A percentile compares a stretch with the other conserved stretches of the same genome.
Evolutionary conservation across 1,284 basidiomycete genomes (phyloP).

Genomic region (Sanghuangporus weigelae): DNA sequence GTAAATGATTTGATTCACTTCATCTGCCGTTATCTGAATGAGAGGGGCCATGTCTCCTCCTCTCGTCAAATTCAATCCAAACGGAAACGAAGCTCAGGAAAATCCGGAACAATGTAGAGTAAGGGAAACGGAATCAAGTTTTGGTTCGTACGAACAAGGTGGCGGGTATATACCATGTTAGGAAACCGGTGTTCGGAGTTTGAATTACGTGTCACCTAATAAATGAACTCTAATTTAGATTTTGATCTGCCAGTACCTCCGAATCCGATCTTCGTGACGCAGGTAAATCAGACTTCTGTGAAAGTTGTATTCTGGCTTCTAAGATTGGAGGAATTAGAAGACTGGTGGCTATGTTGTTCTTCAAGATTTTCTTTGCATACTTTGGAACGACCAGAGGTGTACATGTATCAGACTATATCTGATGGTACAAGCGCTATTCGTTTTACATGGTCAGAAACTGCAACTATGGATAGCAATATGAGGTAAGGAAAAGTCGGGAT

Average conservation of each 20-base stretch:
- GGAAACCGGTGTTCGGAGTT: neutral
- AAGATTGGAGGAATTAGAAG: neutral
- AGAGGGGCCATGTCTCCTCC: constrained; percentile 15
- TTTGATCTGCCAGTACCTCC: neutral
- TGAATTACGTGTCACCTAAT: neutral
- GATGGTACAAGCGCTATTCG: neutral
- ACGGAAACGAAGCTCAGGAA: neutral
- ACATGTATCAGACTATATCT: neutral
- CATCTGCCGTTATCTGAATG: constrained; percentile 63
- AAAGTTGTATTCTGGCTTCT: neutral
- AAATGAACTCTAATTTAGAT: neutral
- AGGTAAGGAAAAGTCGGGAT: neutral
- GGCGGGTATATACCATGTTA: neutral
- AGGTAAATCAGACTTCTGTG: neutral
- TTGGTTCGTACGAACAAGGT: constrained; percentile 1
- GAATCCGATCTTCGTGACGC: neutral
- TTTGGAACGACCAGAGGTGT: neutral
- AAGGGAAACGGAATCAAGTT: neutral
- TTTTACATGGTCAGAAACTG: neutral
- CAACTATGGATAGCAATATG: neutral
- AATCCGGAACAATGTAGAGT: neutral
- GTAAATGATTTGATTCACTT: constrained; percentile 80
- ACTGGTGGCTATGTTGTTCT: neutral
- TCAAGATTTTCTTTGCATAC: neutral
- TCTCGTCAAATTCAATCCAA: neutral